These are phyloP conservation scores for Termitomyces sp. DNA, from an alignment of 768 basidiomycete species.

Conservation along the genomic window DNA sequence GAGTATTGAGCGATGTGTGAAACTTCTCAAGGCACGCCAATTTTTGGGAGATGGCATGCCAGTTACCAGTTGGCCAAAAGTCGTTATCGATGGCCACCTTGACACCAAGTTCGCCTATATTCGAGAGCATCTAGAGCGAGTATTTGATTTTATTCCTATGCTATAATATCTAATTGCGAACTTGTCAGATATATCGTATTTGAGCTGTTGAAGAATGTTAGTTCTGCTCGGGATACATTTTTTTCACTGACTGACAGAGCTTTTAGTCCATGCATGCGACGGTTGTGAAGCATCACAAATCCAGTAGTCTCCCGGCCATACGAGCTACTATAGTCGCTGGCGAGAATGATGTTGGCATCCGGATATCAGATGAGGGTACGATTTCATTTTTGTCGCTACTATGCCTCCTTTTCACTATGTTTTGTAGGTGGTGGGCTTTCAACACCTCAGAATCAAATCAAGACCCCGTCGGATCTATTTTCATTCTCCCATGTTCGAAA, in stretches of 20 bases:
- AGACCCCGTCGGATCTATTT: slow-evolving; percentile 72
- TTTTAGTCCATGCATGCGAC: slow-evolving; percentile 72
- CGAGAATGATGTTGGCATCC: slow-evolving; percentile 68
- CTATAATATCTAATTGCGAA: neutral
- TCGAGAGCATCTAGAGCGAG: slow-evolving; percentile 81
- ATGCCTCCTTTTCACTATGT: slow-evolving; percentile 5
- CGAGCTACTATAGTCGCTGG: slow-evolving; percentile 74
- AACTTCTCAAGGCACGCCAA: slow-evolving; percentile 48
- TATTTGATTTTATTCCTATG: neutral
- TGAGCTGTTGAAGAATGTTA: slow-evolving; percentile 85
- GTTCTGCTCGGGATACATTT: slow-evolving; percentile 19
- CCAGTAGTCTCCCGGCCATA: slow-evolving; percentile 53
- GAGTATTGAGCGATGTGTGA: slow-evolving; percentile 67
- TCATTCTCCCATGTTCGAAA: slow-evolving; percentile 88
- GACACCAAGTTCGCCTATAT: slow-evolving; percentile 79
- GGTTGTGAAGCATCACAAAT: slow-evolving; percentile 41
- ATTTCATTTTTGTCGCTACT: neutral
- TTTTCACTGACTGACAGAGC: neutral
- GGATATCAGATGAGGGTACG: slow-evolving; percentile 88
- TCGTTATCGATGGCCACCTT: slow-evolving; percentile 69
- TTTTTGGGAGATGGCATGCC: slow-evolving; percentile 21
- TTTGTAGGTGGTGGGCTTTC: slow-evolving; percentile 69
- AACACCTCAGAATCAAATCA: slow-evolving; percentile 42
- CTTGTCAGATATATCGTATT: slow-evolving; percentile 73
- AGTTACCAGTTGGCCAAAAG: slow-evolving; percentile 50